Evolutionary conservation across 1,284 basidiomycete genomes (phyloP).

Genomic region (Cutaneotrichosporon cavernicola): DNA sequence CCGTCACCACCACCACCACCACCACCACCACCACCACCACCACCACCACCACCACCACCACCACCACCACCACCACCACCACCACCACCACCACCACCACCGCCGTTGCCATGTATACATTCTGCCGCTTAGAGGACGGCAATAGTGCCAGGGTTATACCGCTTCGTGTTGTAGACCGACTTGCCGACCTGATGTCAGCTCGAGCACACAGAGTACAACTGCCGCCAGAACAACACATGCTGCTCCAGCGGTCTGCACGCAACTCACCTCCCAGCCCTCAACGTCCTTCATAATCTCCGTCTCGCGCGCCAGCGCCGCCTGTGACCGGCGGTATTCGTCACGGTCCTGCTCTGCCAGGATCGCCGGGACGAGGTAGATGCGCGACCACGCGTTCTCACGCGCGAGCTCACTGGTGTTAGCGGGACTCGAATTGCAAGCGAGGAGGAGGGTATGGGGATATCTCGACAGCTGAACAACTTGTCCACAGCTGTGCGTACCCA

Average conservation of each 20-base stretch:
- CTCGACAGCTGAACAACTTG: neutral
- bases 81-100: neutral
- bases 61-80: neutral
- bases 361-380: conserved; percentile 90
- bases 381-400: conserved; percentile 92
- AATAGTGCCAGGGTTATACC: conserved; percentile 65
- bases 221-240: neutral
- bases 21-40: neutral
- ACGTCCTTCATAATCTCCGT: conserved; percentile 95
- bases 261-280: conserved; percentile 85
- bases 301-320: conserved; percentile 78
- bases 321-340: conserved; percentile 76
- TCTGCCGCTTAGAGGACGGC: conserved; percentile 52
- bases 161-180: conserved; percentile 80
- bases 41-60: neutral
- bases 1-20: neutral
- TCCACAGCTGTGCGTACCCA: too few species aligned
- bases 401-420: conserved; percentile 75
- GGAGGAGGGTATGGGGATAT: neutral
- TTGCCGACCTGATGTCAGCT: conserved; percentile 63
- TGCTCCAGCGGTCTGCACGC: neutral
- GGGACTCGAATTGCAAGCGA: neutral
- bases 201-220: neutral
- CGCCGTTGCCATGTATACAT: conserved; percentile 15
- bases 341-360: conserved; percentile 91